Percentiles rank a stretch among this genome's conserved stretches.
Conservation (phyloP, 306 rosid species). For the Casuarina glauca region DNA sequence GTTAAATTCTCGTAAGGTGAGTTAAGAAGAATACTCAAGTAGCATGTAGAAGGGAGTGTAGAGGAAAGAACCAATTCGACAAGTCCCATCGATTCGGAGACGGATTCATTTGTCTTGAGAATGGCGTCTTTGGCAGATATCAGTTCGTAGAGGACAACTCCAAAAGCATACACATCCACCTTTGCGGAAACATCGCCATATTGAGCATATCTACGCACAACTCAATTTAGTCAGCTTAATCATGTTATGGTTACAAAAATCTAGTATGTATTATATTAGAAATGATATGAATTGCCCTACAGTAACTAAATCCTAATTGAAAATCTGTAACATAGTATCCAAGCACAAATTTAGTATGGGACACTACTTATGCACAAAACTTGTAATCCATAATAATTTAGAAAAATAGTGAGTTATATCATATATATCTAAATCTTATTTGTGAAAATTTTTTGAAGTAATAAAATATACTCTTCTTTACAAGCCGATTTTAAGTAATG, state of each 20-base stretch:
- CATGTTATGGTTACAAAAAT: background rate
- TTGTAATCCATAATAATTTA: too few species aligned
- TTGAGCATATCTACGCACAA: slow-evolving; percentile 57
- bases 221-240: slow-evolving; percentile 16
- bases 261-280: too few species aligned
- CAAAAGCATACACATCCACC: slow-evolving; percentile 74
- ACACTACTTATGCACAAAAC: too few species aligned
- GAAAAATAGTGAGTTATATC: background rate
- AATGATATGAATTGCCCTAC: too few species aligned
- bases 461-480: too few species aligned
- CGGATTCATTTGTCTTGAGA: slow-evolving; percentile 50
- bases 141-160: slow-evolving; percentile 69
- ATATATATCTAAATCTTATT: background rate
- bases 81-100: slow-evolving; percentile 56
- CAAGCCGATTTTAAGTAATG: too few species aligned
- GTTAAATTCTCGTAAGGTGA: background rate
- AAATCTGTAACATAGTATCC: too few species aligned
- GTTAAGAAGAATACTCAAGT: background rate
- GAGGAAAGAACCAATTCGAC: slow-evolving; percentile 58
- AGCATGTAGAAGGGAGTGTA: background rate
- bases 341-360: too few species aligned
- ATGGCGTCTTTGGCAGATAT: slow-evolving; percentile 63
- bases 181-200: slow-evolving; percentile 67
- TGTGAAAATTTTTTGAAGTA: too few species aligned
- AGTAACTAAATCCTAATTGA: too few species aligned